Conservation (phyloP, 345 rosid species). For the Brassica incana region DNA sequence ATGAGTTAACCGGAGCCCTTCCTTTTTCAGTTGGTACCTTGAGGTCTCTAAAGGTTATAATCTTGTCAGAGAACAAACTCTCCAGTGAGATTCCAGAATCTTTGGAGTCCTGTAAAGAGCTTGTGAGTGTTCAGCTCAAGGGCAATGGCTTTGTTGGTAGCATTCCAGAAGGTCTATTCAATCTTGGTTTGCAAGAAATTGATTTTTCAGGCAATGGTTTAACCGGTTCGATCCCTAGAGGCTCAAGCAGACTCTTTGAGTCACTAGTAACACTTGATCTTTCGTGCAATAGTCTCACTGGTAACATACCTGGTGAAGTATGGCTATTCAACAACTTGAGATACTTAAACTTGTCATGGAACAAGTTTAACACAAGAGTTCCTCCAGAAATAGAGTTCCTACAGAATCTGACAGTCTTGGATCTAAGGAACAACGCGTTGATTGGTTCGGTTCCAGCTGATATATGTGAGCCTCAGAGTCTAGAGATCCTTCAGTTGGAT, state of each 20-base stretch:
- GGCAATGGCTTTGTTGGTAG: constrained; percentile 61
- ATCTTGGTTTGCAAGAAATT: constrained; percentile 66
- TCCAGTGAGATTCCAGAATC: constrained; percentile 67
- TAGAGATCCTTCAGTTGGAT: constrained; percentile 37
- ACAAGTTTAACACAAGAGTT: constrained; percentile 59
- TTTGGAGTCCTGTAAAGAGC: constrained; percentile 48
- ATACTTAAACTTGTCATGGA: constrained; percentile 82
- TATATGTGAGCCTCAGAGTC: constrained; percentile 60
- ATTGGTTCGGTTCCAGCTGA: constrained; percentile 68
- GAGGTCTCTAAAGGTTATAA: constrained; percentile 49
- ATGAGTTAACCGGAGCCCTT: constrained; percentile 59
- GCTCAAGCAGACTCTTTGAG: constrained; percentile 56
- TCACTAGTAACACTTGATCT: constrained; percentile 59
- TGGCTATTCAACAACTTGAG: constrained; percentile 58
- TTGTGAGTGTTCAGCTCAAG: constrained; percentile 50
- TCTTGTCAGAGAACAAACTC: constrained; percentile 62
- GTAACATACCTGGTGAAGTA: constrained; percentile 64
- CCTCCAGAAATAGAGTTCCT: constrained; percentile 73
- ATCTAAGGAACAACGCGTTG: constrained; percentile 57
- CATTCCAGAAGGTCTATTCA: constrained; percentile 62
- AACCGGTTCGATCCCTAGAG: constrained; percentile 59
- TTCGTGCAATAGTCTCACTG: constrained; percentile 65
- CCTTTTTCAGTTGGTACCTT: constrained; percentile 58
- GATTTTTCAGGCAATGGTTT: constrained; percentile 66
- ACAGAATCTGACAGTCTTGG: constrained; percentile 62